A percentile compares a stretch with the other conserved stretches of the same genome.
Evolutionary conservation across 1,139 yeast genomes (phyloP).

Genomic region (Scheffersomyces stambukii): DNA sequence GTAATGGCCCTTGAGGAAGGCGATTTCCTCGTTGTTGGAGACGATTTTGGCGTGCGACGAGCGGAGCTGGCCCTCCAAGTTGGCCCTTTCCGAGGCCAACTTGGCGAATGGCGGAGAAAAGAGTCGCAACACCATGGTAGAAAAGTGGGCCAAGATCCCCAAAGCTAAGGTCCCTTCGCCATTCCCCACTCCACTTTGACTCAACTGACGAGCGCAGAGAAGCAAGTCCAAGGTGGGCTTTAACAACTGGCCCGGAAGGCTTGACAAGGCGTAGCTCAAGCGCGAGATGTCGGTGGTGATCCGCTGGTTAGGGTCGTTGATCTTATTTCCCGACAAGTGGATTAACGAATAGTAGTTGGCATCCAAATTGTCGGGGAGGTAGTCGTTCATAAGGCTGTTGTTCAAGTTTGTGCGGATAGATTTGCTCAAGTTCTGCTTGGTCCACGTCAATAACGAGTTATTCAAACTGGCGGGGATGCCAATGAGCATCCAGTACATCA

Average conservation of each 20-base stretch:
- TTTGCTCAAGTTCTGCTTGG: conserved; percentile 66
- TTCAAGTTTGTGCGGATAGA: conserved; percentile 66
- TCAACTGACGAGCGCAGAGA: conserved; percentile 77
- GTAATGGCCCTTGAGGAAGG: conserved; percentile 75
- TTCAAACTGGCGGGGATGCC: conserved; percentile 87
- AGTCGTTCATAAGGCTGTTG: conserved; percentile 56
- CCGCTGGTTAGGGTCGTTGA: conserved; percentile 79
- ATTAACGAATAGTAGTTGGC: conserved; percentile 44
- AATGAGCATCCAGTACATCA: conserved; percentile 76
- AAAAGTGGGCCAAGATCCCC: conserved; percentile 77
- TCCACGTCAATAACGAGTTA: conserved; percentile 68
- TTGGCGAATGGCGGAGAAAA: conserved; percentile 91
- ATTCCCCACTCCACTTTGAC: conserved; percentile 69
- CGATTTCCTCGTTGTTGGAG: conserved; percentile 80
- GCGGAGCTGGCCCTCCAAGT: conserved; percentile 81
- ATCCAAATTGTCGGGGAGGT: conserved; percentile 58
- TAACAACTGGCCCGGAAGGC: conserved; percentile 80
- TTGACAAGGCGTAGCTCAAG: conserved; percentile 67
- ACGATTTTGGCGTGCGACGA: conserved; percentile 79
- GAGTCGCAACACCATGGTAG: conserved; percentile 67
- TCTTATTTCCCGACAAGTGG: conserved; percentile 52
- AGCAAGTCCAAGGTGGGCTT: conserved; percentile 82
- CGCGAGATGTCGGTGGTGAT: conserved; percentile 76
- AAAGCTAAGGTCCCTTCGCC: conserved; percentile 83
- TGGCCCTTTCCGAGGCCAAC: conserved; percentile 73